Base-by-base conservation (phyloP, 305 asterid species). In the Solanum hybrid region DNA sequence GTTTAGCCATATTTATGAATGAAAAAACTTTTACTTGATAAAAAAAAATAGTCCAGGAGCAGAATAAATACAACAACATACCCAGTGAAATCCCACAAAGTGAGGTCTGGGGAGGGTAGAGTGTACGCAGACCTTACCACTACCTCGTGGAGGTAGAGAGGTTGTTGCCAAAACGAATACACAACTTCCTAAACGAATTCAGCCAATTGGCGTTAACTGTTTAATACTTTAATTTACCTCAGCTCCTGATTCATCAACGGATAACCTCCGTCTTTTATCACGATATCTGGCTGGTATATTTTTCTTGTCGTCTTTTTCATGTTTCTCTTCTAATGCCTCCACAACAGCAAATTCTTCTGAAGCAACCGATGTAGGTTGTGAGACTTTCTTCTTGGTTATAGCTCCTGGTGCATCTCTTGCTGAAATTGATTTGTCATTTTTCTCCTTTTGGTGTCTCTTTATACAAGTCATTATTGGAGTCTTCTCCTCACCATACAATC, bases 311-410 rank as follows among this genome's bases (percentile, higher is more conserved):
- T 14, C 68, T 72, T 87, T 38, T 87, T 36, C 26, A 72, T 39
- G 36, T 72, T 87, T 87, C 77, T 57, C 72, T 31, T 85, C 88
- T 85, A 85, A 85, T 57, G 88, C 76, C 88, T 84, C 41, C 31
- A 51, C 72, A 65, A 84, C 77, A 85, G 17, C 77, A 85, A 85
- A 57, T 31, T 85, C 77, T 85, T 61, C 88, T 85, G 77, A 85
- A 85, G 31, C 45, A 85, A 85, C 38, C 2, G 34, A 85, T 85
- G 41, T 85, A 85, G 88, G 41, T 57, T 45, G 77, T 22, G 88
- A 57, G n/a, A 85, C 73, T 20, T 82, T 73, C 82, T 33, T 78
- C 79, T 82, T 77, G 26, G 83, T 37, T 68, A 26, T 20, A 70
- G 88, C 79, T 89, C 75, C 31, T 20, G 72, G 34, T 24, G 45